A percentile compares a stretch with the other conserved stretches of the same genome.
phyloP scores from a whole-genome alignment of 768 basidiomycete genomes.

The Psilocybe cubensis region DNA sequence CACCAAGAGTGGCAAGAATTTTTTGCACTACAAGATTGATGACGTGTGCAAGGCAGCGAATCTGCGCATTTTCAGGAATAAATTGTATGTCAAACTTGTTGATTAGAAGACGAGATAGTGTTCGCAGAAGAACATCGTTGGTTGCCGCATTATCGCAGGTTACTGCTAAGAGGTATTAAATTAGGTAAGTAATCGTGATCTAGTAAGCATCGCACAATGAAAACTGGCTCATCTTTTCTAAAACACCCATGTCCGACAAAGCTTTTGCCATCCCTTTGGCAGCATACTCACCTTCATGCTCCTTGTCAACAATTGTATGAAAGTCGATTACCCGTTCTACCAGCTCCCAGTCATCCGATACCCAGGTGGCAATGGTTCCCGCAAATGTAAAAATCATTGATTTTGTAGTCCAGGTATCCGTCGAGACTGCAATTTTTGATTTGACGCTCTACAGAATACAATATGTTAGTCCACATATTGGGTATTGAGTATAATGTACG shows the following conservation, averaged over 20 bases:
- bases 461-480: background rate
- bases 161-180: constrained; percentile 21
- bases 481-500: background rate
- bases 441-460: constrained; percentile 13
- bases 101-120: constrained; percentile 19
- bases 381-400: constrained; percentile 36
- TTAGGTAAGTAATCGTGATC: constrained; percentile 6
- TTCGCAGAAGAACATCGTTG: constrained; percentile 35
- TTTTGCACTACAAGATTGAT: constrained; percentile 41
- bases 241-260: constrained; percentile 19
- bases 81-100: constrained; percentile 28
- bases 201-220: background rate
- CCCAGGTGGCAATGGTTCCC: constrained; percentile 30
- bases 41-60: constrained; percentile 38
- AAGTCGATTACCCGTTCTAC: constrained; percentile 36
- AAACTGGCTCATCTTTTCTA: constrained; percentile 38
- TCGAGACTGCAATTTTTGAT: constrained; percentile 21
- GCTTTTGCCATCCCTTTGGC: constrained; percentile 32
- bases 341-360: constrained; percentile 34
- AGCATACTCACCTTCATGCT: constrained; percentile 33
- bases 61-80: constrained; percentile 30
- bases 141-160: constrained; percentile 36
- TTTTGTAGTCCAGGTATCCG: constrained; percentile 34
- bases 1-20: constrained; percentile 24
- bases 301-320: constrained; percentile 29